Conservation (phyloP, 108 stramenopile species). For the Aurantiochytrium sp. region DNA sequence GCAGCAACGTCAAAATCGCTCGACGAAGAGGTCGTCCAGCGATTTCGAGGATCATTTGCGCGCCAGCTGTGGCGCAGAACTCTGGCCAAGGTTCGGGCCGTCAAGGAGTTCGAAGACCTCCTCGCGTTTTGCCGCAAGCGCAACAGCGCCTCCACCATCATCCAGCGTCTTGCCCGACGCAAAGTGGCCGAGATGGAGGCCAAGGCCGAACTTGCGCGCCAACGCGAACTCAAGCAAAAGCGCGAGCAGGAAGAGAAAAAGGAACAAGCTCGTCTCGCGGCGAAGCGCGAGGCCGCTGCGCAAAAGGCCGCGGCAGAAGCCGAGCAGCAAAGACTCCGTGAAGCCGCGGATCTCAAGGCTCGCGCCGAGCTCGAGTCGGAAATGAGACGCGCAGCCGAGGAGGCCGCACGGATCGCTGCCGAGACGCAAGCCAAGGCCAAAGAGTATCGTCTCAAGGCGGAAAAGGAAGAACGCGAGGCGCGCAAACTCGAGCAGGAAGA, state of each 20-base stretch:
- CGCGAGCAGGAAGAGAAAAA: not conserved
- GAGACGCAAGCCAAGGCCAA: not conserved
- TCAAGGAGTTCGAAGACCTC: not conserved
- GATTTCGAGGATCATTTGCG: not conserved
- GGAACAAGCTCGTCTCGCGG: not conserved
- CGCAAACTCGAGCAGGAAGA: not conserved
- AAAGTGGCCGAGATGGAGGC: not conserved
- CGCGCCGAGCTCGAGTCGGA: not conserved
- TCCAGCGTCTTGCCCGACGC: not conserved
- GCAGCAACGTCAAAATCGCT: not conserved
- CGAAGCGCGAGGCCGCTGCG: not conserved
- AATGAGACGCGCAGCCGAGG: not conserved
- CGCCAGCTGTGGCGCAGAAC: not conserved
- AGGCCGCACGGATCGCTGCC: not conserved
- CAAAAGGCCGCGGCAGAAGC: not conserved
- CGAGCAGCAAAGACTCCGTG: not conserved
- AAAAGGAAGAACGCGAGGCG: not conserved
- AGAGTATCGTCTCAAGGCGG: not conserved
- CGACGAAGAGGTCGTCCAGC: not conserved
- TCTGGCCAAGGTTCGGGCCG: not conserved
- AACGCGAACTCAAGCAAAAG: not conserved
- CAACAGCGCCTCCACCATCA: not conserved
- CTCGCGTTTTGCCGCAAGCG: not conserved
- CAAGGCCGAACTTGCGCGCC: constrained; percentile 9
- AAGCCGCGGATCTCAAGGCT: not conserved